Evolutionary conservation across 140 eudicot species (phyloP), one percentile per base, ranked within the genome.

Genomic region (Bidens hawaiensis): DNA sequence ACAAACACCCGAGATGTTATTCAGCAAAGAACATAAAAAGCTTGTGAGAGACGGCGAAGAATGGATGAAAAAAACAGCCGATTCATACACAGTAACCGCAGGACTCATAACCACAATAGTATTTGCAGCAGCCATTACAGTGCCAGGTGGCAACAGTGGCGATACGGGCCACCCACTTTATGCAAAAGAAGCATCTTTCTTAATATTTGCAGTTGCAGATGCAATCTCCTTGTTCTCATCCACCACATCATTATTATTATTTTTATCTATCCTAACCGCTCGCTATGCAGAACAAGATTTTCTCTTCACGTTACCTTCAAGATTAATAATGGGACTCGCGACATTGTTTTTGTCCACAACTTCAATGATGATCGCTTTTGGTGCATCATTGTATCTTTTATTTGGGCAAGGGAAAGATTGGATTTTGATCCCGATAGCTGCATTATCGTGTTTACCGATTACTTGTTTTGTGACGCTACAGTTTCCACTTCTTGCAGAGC

Each of bases 201-300:
- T 62, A 5, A 68, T 75, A 28, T 75, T 75, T 63, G 71, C 72
- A 2, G 54, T 76, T 12, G 75, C 81, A 17, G 76, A 76, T 18
- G 76, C 81, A 24, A 69, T 76, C 67, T 76, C 81, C 13, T 67
- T 70, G 5, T 76, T 76, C 68, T 69, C 76, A 12, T 76, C 81
- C 24, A 76, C 81, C 33, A 76, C 81, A 2, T 76, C 81, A 2
- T 48, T 76, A 58, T 31, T 76, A 27, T 52, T 76, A 6, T 76
- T 76, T 26, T 56, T 70, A 43, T 76, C 81, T 0, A 69, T 76
- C 18, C 72, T 76, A 7, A 76, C 81, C 3, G 72, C 81, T 3
- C 81, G 76, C 47, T 76, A 69, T 76, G 81, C 75, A 1, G 81
- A 76, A 43, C 64, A 54, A 28, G 81, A 76, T 64, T 76, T 76